phyloP scores from a whole-genome alignment of 148 eudicot genomes.

The Arctostaphylos glauca region DNA sequence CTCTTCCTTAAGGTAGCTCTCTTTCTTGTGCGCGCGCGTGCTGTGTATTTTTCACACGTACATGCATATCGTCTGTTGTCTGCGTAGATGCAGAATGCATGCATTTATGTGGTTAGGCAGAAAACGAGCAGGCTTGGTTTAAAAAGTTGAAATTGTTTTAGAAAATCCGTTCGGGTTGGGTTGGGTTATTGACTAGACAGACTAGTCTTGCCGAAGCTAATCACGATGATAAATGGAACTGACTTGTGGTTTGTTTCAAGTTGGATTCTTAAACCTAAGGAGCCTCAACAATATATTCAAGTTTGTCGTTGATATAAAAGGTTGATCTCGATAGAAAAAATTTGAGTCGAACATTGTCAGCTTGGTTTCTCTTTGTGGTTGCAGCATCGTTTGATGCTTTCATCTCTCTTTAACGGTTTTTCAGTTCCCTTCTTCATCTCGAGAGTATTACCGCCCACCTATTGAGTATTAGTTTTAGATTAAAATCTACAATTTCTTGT shows the following conservation, averaged over 20 bases:
- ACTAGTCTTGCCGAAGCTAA: background rate
- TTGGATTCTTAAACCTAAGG: background rate
- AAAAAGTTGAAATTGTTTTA: background rate
- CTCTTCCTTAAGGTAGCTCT: conserved; percentile 59
- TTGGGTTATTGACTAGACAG: background rate
- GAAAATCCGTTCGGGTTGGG: background rate
- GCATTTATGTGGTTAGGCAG: background rate
- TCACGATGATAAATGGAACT: background rate
- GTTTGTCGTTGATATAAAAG: background rate
- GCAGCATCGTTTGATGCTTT: background rate
- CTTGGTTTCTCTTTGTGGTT: background rate
- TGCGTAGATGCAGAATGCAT: background rate
- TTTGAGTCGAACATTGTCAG: background rate
- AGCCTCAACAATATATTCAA: background rate
- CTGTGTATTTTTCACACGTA: background rate
- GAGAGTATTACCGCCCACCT: background rate
- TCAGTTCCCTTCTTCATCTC: background rate
- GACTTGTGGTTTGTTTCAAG: background rate
- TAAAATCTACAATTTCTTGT: background rate
- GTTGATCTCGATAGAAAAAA: background rate
- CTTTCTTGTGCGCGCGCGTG: background rate
- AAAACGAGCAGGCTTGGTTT: background rate
- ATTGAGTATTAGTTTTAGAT: background rate
- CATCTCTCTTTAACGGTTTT: background rate
- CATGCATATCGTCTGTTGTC: too few species aligned